A percentile compares a stretch with the other conserved stretches of the same genome.
Evolutionary conservation across 2,329 filamentous ascomycete species (phyloP).

Genomic region (Penicillium nordicum): DNA sequence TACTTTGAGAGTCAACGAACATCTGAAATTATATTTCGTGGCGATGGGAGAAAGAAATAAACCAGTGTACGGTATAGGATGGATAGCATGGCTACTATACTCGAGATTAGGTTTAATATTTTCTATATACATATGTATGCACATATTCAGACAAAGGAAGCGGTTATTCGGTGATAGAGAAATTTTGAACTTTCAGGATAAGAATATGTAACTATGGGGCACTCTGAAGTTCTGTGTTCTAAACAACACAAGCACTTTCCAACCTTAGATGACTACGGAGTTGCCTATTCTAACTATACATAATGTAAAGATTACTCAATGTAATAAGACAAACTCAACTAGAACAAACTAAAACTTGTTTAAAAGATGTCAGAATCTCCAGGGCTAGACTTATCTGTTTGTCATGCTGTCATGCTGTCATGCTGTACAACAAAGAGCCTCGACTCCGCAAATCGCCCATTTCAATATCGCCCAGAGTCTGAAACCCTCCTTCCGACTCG

Average conservation of each 20-base stretch:
- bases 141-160: neutral
- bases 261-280: neutral
- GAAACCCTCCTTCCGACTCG: neutral
- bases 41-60: too few species aligned
- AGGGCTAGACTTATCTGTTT: neutral
- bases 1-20: neutral
- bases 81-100: neutral
- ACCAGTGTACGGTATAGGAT: neutral
- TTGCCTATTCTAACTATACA: too few species aligned
- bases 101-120: neutral
- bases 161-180: too few species aligned
- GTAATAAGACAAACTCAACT: neutral
- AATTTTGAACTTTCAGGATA: neutral
- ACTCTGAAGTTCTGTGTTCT: neutral
- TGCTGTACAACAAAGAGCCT: neutral
- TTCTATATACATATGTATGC: neutral
- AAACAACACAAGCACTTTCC: neutral
- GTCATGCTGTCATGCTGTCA: neutral
- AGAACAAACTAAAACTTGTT: too few species aligned
- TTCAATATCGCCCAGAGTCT: neutral
- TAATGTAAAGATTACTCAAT: neutral
- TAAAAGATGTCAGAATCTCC: neutral
- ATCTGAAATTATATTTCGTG: neutral
- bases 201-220: neutral
- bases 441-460: slow-evolving; percentile 1